phyloP scores from a whole-genome alignment of 1,284 basidiomycete species.

The Calocybe gambosa region DNA sequence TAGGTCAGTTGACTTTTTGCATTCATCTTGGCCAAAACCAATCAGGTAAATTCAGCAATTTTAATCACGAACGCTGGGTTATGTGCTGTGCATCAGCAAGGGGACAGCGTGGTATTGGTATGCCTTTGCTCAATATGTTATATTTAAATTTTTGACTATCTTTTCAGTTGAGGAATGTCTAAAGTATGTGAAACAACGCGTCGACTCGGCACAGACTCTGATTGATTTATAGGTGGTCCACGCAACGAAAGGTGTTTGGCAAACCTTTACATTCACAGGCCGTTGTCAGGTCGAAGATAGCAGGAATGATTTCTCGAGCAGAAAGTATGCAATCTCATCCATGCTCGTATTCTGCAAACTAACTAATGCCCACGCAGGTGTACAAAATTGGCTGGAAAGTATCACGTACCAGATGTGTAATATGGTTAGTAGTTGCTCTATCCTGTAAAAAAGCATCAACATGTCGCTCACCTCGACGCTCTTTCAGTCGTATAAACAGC shows the following conservation, averaged over 20 bases:
- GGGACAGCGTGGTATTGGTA: constrained; percentile 47
- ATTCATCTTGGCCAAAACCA: neutral
- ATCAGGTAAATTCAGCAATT: constrained; percentile 38
- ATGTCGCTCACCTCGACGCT: neutral
- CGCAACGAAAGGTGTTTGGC: constrained; percentile 78
- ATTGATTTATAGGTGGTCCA: constrained; percentile 53
- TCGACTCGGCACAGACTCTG: constrained; percentile 54
- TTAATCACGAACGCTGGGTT: constrained; percentile 74
- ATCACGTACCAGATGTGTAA: constrained; percentile 90
- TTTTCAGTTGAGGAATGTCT: constrained; percentile 69
- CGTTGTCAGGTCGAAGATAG: constrained; percentile 81
- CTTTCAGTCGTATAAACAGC: constrained; percentile 32
- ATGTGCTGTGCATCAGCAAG: constrained; percentile 53
- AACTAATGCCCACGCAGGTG: neutral
- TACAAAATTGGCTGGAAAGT: constrained; percentile 84
- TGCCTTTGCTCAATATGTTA: constrained; percentile 49
- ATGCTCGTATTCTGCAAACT: constrained; percentile 14
- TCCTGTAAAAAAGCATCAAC: neutral
- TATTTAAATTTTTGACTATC: constrained; percentile 59
- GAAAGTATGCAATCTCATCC: constrained; percentile 36
- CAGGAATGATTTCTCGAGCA: constrained; percentile 80
- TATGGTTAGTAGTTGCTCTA: constrained; percentile 44
- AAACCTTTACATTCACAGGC: constrained; percentile 80
- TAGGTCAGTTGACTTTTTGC: constrained; percentile 23
- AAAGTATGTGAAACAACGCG: constrained; percentile 39